Base-by-base conservation (phyloP, 768 basidiomycete genomes). In the Pluteus cervinus region DNA sequence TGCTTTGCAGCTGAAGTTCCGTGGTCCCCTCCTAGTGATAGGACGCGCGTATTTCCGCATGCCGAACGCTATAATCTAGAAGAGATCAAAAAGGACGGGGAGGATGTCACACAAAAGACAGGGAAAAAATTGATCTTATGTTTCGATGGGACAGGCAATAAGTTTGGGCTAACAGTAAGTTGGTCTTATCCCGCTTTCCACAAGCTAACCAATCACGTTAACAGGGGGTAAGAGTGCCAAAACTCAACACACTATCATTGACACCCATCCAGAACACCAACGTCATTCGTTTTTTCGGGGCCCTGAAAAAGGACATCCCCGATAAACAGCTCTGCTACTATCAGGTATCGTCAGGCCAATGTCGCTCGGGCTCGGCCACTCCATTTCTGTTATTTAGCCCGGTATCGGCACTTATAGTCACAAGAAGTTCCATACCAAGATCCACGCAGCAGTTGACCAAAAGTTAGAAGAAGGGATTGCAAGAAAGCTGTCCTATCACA, bases 61-160 rank as follows among this genome's bases (percentile, higher is more conserved):
- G n/a, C n/a, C n/a, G n/a, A n/a, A n/a, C n/a, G n/a, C n/a, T n/a
- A n/a, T n/a, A n/a, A n/a, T n/a, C n/a, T n/a, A n/a, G n/a, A n/a
- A n/a, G n/a, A n/a, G n/a, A n/a, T n/a, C n/a, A n/a, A n/a, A n/a
- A n/a, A n/a, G n/a, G n/a, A n/a, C n/a, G n/a, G n/a, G n/a, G n/a
- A n/a, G n/a, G n/a, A n/a, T n/a, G n/a, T n/a, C n/a, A n/a, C n/a
- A n/a, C n/a, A n/a, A n/a, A n/a, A n/a, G n/a, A n/a, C n/a, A n/a
- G n/a, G n/a, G n/a, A n/a, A n/a, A n/a, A n/a, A n/a, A n/a, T 44
- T 57, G 23, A 40, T 57, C 14, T 35, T 53, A 7, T 57, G 56
- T 39, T 57, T 57, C 36, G 56, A 57, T 30, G 56, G 56, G 23
- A 57, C 56, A 15, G 56, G 54, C 14, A 54, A 57, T 38, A 54